These are phyloP conservation scores for Mucor indicus DNA, from an alignment of 371 early-diverging fungal species.

Conservation along the genomic window DNA sequence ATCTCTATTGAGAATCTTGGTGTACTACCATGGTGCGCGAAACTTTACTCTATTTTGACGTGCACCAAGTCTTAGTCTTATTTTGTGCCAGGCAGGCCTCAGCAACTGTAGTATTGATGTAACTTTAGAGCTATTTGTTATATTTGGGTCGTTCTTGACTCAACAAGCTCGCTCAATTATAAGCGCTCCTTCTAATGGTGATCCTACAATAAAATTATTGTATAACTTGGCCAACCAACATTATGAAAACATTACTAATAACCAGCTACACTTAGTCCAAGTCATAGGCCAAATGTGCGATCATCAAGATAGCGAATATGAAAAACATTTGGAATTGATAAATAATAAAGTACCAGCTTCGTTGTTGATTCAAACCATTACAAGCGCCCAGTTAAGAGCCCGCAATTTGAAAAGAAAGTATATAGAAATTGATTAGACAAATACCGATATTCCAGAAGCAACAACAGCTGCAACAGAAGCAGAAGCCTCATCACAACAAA, in stretches of 20 bases:
- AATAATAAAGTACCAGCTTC: slow-evolving; percentile 2
- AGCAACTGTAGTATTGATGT: slow-evolving; percentile 3
- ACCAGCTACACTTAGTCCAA: slow-evolving; percentile 9
- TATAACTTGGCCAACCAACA: slow-evolving; percentile 11
- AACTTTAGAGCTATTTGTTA: slow-evolving; percentile 8
- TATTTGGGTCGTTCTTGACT: slow-evolving; percentile 4
- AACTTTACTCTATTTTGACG: too few species aligned
- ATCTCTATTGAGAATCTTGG: too few species aligned
- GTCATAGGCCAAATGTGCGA: slow-evolving; percentile 8
- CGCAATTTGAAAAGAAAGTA: slow-evolving; percentile 4
- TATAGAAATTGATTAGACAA: slow-evolving; percentile 1
- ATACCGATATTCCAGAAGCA: slow-evolving; percentile 3
- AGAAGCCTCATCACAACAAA: slow-evolving; percentile 3
- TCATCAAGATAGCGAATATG: slow-evolving; percentile 1
- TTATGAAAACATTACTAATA: slow-evolving; percentile 8
- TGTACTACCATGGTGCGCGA: too few species aligned
- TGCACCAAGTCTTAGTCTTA: too few species aligned
- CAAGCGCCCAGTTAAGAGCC: slow-evolving; percentile 3
- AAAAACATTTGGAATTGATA: not conserved
- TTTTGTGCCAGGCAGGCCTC: slow-evolving; percentile 4
- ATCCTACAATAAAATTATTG: slow-evolving; percentile 6
- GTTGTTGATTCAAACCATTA: slow-evolving; percentile 3
- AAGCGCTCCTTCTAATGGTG: slow-evolving; percentile 7
- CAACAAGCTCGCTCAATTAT: slow-evolving; percentile 8
- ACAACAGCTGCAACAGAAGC: slow-evolving; percentile 2